Percentiles rank a stretch among this genome's conserved stretches.
These are phyloP conservation scores for Aspergillus hancockii DNA, from an alignment of 495 filamentous ascomycete genomes.

Conservation along the genomic window DNA sequence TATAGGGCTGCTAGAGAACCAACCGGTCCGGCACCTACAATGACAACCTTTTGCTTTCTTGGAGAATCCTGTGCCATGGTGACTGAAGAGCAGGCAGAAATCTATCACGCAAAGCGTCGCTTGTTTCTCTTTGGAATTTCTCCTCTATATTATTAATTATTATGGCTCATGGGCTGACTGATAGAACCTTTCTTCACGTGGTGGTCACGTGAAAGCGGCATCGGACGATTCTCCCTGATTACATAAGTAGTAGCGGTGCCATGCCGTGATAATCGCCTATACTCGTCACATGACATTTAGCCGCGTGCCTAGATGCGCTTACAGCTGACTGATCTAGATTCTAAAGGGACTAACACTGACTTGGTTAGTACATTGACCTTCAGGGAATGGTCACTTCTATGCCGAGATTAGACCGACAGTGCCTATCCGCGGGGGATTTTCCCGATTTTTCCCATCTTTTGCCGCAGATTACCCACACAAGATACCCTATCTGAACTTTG, in stretches of 20 bases:
- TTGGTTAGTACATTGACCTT: no score
- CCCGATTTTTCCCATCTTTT: conserved; percentile 3
- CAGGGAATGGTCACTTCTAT: not conserved
- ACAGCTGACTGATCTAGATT: no score
- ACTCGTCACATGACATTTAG: not conserved
- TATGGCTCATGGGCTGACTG: not conserved
- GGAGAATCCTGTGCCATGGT: conserved; percentile 13
- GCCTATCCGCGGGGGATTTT: conserved; percentile 3
- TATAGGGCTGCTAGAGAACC: conserved; percentile 91
- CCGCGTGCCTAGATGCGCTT: not conserved
- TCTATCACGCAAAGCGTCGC: not conserved
- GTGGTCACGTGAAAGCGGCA: not conserved
- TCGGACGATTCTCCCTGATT: not conserved
- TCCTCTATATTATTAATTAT: not conserved
- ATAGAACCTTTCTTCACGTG: not conserved
- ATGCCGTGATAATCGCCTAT: not conserved
- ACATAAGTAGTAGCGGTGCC: not conserved
- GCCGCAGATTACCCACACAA: not conserved
- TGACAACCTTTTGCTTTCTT: conserved; percentile 66
- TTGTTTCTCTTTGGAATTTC: not conserved
- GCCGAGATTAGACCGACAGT: not conserved
- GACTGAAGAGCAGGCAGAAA: not conserved
- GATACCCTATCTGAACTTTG: conserved; percentile 1
- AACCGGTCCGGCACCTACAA: conserved; percentile 91
- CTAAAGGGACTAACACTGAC: no score